Evolutionary conservation across 2,329 filamentous ascomycete genomes (phyloP), one percentile per base, ranked within the genome.

Genomic region (Tolypocladium ovalisporum): DNA sequence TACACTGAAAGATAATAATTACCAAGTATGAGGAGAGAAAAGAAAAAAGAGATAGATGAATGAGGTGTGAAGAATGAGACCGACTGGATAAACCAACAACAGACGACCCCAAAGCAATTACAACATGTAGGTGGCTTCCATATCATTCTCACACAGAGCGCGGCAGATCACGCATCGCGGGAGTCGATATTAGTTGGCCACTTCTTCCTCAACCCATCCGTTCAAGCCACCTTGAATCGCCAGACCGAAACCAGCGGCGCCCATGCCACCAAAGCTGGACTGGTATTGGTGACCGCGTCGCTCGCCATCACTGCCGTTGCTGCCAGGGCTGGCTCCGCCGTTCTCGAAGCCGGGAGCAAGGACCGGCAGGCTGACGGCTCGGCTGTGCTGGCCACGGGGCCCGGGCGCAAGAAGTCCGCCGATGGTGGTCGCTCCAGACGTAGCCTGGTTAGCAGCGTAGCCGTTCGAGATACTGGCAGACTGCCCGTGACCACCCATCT

Each of bases 361-460:
- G 6, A 81, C 84, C 1, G 94, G 94, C 67, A 99, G 77, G 70
- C 91, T 96, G 59, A 97, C 90, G 37, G 94, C 91, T 40, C 94
- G 87, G 67, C 84, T 93, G 71, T 87, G 84, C 61, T 82, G 81
- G 36, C 79, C 76, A 37, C 84, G 79, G 17, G 75, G 70, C 55
- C 83, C 84, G 2, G 89, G 89, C 3, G 89, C 87, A 54, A 94
- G 80, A 40, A 95, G 81, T 9, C 89, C 88, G 49, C 88, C 87
- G 60, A 92, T 87, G 1, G 86, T 89, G 2, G 86, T 85, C 2
- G 87, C 76, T 39, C 80, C 82, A 29, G 80, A 78, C 3, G 74
- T 70, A n/a, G 75, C 71, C 52, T 75, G 72, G 64, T 77, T 81
- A 40, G 75, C 76, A 49, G 81, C 71, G 62, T 81, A 87, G 53